These are phyloP conservation scores for Arthrobotrys entomopaga DNA, from an alignment of 2,329 filamentous ascomycete genomes.

Conservation along the genomic window DNA sequence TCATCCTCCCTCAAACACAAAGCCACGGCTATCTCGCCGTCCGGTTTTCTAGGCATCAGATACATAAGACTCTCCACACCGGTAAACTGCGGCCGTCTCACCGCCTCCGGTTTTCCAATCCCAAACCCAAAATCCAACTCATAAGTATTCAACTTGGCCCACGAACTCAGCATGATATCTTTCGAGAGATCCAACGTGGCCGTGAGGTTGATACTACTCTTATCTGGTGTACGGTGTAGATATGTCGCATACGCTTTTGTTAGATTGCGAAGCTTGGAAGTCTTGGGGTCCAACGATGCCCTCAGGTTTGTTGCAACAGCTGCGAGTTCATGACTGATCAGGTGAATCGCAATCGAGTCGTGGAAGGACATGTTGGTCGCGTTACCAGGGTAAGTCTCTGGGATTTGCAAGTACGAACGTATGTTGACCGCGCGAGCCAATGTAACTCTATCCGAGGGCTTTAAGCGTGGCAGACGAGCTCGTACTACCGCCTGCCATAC, in stretches of 20 bases:
- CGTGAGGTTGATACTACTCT: conserved; percentile 61
- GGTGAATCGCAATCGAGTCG: conserved; percentile 59
- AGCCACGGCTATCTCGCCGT: conserved; percentile 64
- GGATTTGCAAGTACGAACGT: conserved; percentile 63
- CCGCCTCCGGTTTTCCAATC: conserved; percentile 65
- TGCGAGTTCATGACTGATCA: conserved; percentile 61
- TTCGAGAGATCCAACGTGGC: conserved; percentile 61
- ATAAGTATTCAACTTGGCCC: conserved; percentile 66
- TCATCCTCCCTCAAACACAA: conserved; percentile 66
- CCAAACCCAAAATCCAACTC: conserved; percentile 65
- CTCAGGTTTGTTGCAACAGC: conserved; percentile 63
- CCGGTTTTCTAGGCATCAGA: conserved; percentile 64
- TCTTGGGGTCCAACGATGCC: conserved; percentile 61
- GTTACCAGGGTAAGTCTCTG: conserved; percentile 65
- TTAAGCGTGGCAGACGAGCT: conserved; percentile 62
- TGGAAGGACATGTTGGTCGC: conserved; percentile 66
- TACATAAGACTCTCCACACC: conserved; percentile 66
- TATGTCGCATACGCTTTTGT: conserved; percentile 64
- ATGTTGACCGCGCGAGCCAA: conserved; percentile 67
- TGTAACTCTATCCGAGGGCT: conserved; percentile 56
- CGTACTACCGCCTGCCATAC: conserved; percentile 66
- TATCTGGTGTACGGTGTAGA: conserved; percentile 61
- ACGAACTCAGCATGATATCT: conserved; percentile 69
- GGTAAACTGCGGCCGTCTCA: conserved; percentile 65
- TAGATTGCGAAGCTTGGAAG: conserved; percentile 61